Base-by-base conservation (phyloP, 345 rosid species). In the Corchorus capsularis region DNA sequence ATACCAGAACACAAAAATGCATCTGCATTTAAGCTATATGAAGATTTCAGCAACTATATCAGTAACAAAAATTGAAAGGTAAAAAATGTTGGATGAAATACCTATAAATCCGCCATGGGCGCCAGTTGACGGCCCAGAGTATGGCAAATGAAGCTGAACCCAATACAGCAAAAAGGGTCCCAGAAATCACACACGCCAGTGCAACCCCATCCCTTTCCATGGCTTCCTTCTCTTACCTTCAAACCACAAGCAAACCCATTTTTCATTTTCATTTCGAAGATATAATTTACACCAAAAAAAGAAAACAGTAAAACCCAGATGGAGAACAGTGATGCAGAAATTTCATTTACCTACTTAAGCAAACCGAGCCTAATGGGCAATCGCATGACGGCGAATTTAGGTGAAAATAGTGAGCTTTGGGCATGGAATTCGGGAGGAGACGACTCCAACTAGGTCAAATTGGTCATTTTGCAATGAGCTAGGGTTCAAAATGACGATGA, bases 91-190 rank as follows among this genome's bases (percentile, higher is more conserved):
- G 45, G 6, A 73, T 59, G 45, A 20, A 27, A 61, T 83, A 95
- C 99, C 99, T 93, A 75, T 93, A 96, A 77, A 96, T 91, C 85
- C 97, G 85, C 99, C 98, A 96, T 7, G 99, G 98, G 77, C 99
- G 89, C 99, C 99, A 93, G 84, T 92, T 96, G 77, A 96, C 98
- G 4, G 91, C 90, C 99, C 93, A 92, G 6, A 96, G 94, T 73
- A 93, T 91, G 68, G 85, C 87, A 82, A 91, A 93, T 6, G 99
- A 96, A 76, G 92, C 89, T 62, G 75, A 89, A 82, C 97, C 94
- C 73, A 90, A 79, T 87, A 88, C 85, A 2, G 89, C 66, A 66
- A 91, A 93, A 81, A 96, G 95, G 88, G 92, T 77, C 84, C 99
- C 97, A 61, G 95, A 92, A 85, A 92, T 85, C 55, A 86, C 81